Conservation (phyloP, 2,329 filamentous ascomycete species). For the Fusarium ramigenum region DNA sequence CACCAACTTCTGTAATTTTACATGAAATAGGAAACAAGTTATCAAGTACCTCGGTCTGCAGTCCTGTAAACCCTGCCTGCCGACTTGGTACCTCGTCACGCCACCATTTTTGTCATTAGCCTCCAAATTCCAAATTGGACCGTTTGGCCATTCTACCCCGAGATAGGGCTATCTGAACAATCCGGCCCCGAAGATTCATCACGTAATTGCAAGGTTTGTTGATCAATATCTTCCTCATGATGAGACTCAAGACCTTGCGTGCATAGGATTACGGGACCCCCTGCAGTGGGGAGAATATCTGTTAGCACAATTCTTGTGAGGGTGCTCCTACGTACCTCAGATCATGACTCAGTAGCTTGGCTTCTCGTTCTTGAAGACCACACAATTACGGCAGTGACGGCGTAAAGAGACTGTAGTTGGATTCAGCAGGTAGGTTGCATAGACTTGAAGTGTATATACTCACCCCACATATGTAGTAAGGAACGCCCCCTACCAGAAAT, state of each 20-base stretch:
- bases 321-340: neutral
- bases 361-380: neutral
- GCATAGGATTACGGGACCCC: no score
- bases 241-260: neutral
- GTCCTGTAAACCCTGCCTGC: neutral
- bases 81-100: neutral
- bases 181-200: fast-evolving
- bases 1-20: no score
- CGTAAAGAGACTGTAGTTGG: neutral
- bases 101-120: no score
- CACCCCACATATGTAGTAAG: neutral
- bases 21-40: no score
- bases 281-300: neutral
- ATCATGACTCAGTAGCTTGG: neutral
- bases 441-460: neutral
- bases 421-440: neutral
- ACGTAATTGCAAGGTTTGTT: neutral
- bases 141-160: no score
- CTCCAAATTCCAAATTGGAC: no score
- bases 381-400: neutral
- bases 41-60: neutral
- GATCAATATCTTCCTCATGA: neutral
- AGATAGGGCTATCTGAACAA: neutral
- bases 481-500: neutral
- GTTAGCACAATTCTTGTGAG: neutral